Conservation (phyloP, 2,329 filamentous ascomycete species). For the Alternaria angustiovoidea region DNA sequence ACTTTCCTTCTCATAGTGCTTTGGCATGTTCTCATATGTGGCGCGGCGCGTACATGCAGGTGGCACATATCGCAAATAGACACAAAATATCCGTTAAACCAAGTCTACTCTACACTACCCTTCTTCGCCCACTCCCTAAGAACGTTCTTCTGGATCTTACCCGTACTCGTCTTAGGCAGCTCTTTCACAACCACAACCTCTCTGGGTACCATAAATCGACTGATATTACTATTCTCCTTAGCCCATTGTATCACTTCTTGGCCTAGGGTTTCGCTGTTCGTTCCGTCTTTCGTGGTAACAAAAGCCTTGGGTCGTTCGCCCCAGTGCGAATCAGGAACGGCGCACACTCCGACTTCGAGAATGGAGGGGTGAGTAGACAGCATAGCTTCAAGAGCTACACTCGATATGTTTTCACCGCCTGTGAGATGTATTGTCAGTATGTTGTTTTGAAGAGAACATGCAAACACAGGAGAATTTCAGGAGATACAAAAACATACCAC, state of each 20-base stretch:
- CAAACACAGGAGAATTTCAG: background rate
- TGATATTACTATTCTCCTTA: constrained; percentile 79
- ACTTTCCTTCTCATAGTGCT: background rate
- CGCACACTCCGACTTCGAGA: constrained; percentile 90
- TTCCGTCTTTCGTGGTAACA: constrained; percentile 73
- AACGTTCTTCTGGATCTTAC: constrained; percentile 96
- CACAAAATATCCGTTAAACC: background rate
- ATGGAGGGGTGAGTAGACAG: constrained; percentile 87
- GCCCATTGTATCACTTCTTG: constrained; percentile 86
- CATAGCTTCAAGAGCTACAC: constrained; percentile 89
- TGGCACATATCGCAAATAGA: background rate
- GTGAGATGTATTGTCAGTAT: background rate
- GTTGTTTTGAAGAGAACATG: background rate
- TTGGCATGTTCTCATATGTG: background rate
- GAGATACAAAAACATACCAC: constrained; percentile 63
- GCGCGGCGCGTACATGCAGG: background rate
- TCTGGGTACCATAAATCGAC: constrained; percentile 84
- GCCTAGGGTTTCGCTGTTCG: constrained; percentile 64
- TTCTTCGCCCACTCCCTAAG: constrained; percentile 81
- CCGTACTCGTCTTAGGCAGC: constrained; percentile 95
- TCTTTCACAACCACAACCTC: constrained; percentile 82
- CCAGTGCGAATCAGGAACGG: constrained; percentile 88
- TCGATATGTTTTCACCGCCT: constrained; percentile 98
- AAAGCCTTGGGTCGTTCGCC: constrained; percentile 96
- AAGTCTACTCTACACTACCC: constrained; percentile 44